Evolutionary conservation across 306 rosid species (phyloP).

Genomic region (Biancaea sappan): DNA sequence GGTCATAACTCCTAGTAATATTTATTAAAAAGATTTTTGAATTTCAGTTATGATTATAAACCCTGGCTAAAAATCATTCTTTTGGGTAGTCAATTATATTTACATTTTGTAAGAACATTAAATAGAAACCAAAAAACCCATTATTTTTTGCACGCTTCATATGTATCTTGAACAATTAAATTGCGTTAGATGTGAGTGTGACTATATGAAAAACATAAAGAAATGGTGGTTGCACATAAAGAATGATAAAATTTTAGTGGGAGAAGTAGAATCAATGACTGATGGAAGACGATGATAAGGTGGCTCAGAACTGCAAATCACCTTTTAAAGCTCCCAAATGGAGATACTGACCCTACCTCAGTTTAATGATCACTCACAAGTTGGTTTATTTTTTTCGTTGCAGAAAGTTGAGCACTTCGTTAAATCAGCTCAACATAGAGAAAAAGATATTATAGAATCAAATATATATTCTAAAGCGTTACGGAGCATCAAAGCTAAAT

Average conservation of each 20-base stretch:
- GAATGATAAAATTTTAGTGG: conserved; percentile 51
- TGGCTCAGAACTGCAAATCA: conserved; percentile 46
- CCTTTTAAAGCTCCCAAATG: conserved; percentile 24
- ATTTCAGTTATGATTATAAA: no score
- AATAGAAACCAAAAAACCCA: no score
- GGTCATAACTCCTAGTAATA: no score
- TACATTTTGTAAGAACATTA: no score
- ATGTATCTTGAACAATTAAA: background rate
- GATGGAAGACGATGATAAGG: conserved; percentile 48
- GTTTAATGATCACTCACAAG: conserved; percentile 42
- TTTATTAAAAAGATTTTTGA: no score
- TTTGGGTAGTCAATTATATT: no score
- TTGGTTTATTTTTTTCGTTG: conserved; percentile 46
- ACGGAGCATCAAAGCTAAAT: conserved; percentile 1
- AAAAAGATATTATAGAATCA: conserved; percentile 2
- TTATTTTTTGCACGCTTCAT: background rate
- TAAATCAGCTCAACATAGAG: conserved; percentile 32
- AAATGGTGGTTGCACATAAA: conserved; percentile 42
- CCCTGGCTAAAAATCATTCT: no score
- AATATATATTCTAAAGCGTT: conserved; percentile 14
- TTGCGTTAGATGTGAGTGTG: conserved; percentile 1
- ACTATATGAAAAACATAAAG: conserved; percentile 20
- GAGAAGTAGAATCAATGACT: conserved; percentile 45
- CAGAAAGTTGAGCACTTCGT: conserved; percentile 47
- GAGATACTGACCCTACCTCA: conserved; percentile 54